Conservation (phyloP, 148 eudicot species). For the Cornus florida region DNA sequence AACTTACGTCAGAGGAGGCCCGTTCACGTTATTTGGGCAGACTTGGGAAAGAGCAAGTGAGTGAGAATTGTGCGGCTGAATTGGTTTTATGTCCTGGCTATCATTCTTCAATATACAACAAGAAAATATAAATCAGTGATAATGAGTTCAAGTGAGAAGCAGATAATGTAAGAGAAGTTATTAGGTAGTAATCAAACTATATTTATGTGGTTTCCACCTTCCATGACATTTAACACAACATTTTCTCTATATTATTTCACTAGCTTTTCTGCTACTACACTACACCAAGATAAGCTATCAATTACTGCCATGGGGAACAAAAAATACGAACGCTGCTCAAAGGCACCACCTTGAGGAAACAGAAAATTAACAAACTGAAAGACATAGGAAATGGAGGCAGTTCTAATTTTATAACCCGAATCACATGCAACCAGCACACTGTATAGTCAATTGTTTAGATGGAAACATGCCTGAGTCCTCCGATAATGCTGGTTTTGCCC, state of each 20-base stretch:
- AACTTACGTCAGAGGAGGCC: constrained; percentile 75
- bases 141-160: neutral
- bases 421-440: neutral
- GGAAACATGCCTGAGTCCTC: constrained; percentile 55
- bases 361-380: no score
- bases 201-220: neutral
- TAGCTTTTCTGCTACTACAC: no score
- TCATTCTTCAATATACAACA: neutral
- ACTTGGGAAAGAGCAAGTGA: constrained; percentile 68
- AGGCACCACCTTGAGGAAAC: neutral
- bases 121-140: constrained; percentile 6
- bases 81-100: constrained; percentile 50
- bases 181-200: neutral
- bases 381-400: neutral
- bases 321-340: neutral
- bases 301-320: neutral
- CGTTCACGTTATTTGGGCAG: constrained; percentile 73
- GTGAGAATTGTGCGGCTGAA: constrained; percentile 75
- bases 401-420: neutral
- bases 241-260: no score
- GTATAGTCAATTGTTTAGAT: neutral
- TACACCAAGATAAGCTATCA: no score
- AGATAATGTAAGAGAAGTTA: neutral
- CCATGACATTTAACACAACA: neutral
- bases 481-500: constrained; percentile 51